Evolutionary conservation across 2,329 filamentous ascomycete species (phyloP), one percentile per base, ranked within the genome.

Genomic region (Graphiopsis chlorocephala): DNA sequence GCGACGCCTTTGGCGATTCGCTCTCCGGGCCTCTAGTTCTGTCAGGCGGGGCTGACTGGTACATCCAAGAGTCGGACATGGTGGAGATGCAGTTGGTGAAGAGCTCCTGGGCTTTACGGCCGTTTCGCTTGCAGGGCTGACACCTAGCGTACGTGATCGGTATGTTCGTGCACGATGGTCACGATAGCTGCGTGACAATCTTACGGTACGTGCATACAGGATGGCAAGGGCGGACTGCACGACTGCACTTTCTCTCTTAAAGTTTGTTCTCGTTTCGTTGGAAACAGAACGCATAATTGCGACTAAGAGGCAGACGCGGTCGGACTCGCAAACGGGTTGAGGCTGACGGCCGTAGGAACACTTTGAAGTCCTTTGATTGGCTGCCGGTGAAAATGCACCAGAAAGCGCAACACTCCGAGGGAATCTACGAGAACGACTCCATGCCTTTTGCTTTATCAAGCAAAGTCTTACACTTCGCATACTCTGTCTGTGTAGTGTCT

Each of bases 61-160:
- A 67, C 64, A 66, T 65, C 66, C 66, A 67, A 5, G 66, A 66
- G 50, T 67, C 66, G 14, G 66, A 55, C 66, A 66, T 67, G 58
- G 42, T 61, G 58, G 29, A 23, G 11, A 50, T 35, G 17, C 20
- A 35, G 28, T 50, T 50, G 20, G 58, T n/a, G 42, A 26, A 50
- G 57, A 23, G 42, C 57, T 33, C n/a, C 29, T 56, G 28, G 26
- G 20, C 58, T 52, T 61, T 61, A 61, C 58, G 58, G 58, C 58
- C 58, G 58, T 61, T 61, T 61, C 58, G 58, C 58, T 61, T 50
- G 58, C 58, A 61, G 58, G 58, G 58, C 45, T 52, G n/a, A 50
- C 42, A 20, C 42, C 58, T 61, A 61, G 58, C 58, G 57, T 45
- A 45, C 58, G 58, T 35, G 38, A 60, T 50, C 5, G n/a, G 58